Conservation (phyloP, 2,329 filamentous ascomycete species). For the Claviceps sp. region DNA sequence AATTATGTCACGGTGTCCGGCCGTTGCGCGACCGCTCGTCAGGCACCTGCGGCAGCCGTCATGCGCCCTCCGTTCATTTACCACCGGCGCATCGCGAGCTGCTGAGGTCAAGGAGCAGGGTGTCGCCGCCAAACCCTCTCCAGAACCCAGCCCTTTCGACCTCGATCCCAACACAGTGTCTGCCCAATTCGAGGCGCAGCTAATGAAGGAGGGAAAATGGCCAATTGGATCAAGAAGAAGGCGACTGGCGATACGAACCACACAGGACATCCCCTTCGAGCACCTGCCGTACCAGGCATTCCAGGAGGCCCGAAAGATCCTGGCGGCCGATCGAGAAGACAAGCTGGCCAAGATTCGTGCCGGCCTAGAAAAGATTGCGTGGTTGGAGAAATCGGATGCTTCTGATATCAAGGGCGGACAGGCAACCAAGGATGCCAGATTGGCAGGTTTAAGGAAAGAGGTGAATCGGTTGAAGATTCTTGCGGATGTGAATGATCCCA, state of each 20-base stretch:
- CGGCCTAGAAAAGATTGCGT: constrained; percentile 55
- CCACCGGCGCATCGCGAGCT: constrained; percentile 19
- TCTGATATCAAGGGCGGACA: constrained; percentile 48
- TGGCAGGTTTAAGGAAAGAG: constrained; percentile 57
- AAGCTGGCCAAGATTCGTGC: constrained; percentile 62
- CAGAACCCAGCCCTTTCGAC: constrained; percentile 25
- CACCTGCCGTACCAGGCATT: constrained; percentile 95
- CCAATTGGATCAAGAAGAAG: constrained; percentile 78
- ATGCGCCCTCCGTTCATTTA: constrained; percentile 22
- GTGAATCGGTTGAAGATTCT: constrained; percentile 73
- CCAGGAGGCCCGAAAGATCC: constrained; percentile 80
- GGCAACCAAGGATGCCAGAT: constrained; percentile 47
- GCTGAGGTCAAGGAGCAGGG: constrained; percentile 14
- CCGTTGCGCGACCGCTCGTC: constrained; percentile 42
- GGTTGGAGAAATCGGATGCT: constrained; percentile 45
- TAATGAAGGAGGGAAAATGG: constrained; percentile 54
- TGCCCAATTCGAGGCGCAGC: constrained; percentile 42
- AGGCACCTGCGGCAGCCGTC: constrained; percentile 34
- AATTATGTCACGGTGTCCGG: constrained; percentile 46
- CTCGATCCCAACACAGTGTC: constrained; percentile 58
- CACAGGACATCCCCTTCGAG: constrained; percentile 68
- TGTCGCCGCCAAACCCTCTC: constrained; percentile 4
- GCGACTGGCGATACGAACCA: constrained; percentile 55
- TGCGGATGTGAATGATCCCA: constrained; percentile 87
- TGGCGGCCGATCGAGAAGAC: constrained; percentile 65